Base-by-base conservation (phyloP, 1,284 basidiomycete genomes). In the Rugiboletus extremiorientalis region DNA sequence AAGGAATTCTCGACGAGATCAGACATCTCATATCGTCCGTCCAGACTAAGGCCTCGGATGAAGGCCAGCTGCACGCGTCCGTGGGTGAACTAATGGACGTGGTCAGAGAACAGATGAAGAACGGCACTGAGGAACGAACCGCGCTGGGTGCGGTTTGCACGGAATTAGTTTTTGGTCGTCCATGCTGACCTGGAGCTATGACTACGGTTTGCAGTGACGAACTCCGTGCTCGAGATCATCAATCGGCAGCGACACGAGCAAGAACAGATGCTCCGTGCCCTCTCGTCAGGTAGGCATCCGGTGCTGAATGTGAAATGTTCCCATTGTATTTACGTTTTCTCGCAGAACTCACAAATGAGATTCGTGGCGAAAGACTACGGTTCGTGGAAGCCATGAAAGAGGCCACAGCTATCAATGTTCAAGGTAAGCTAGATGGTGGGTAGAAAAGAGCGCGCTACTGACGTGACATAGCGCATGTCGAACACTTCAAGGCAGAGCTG, bases 351-450 rank as follows among this genome's bases (percentile, higher is more conserved):
- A 86, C 86, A 3, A 80, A 83, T 51, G 92, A 94, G 65, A 93
- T 94, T 55, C 85, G 87, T 51, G 91, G 91, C 9, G 91, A 94
- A 73, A 78, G 91, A 43, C 73, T 94, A 53, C 79, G 89, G 7
- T 94, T 95, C 66, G 88, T 94, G 14, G 92, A 95, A 64, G 90
- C 92, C 20, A 95, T 94, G 92, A 90, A 90, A 67, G 87, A 92
- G 63, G 92, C 92, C 2, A 94, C 92, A 1, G 84, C 84, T 2
- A 89, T 94, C 67, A 93, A 94, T 62, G 85, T 94, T 10, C 84
- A 90, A 68, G 76, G 91, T 91, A 70, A 73, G 82, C 69, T 36
- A 6, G 46, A 23, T 25, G 15, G 34, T 2, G 2, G 31, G 40
- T 41, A n/a, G 33, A 28, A 28, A 18, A 36, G 30, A n/a, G 22